Evolutionary conservation across 768 basidiomycete species (phyloP).

Genomic region (Suillus fuscotomentosus): DNA sequence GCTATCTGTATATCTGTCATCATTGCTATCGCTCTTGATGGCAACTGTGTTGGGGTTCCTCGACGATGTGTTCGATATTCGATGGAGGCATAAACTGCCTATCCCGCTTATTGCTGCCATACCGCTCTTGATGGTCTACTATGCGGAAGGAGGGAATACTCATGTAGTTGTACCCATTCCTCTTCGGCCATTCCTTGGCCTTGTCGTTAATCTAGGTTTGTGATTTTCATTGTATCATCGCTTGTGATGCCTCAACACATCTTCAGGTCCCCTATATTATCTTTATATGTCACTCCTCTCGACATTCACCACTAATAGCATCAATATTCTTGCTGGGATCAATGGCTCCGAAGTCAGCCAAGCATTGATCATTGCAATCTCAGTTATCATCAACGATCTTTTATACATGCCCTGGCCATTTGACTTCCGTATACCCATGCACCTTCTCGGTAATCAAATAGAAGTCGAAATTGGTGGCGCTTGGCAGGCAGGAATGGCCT

Average conservation of each 20-base stretch:
- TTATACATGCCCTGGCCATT: constrained; percentile 91
- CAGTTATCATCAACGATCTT: constrained; percentile 88
- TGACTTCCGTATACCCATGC: constrained; percentile 67
- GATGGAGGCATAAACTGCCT: constrained; percentile 97
- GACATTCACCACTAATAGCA: constrained; percentile 95
- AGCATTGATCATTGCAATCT: constrained; percentile 87
- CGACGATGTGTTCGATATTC: constrained; percentile 97
- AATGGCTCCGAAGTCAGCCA: constrained; percentile 96
- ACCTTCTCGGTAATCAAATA: constrained; percentile 62
- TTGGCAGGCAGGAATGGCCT: constrained; percentile 82
- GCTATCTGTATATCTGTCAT: constrained; percentile 92
- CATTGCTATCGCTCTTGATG: constrained; percentile 85
- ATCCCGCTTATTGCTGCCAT: constrained; percentile 96
- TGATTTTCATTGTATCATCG: constrained; percentile 1
- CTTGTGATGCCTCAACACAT: constrained; percentile 5
- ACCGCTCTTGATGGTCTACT: constrained; percentile 94
- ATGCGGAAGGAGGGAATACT: constrained; percentile 91
- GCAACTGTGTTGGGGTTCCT: constrained; percentile 94
- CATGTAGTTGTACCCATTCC: constrained; percentile 91
- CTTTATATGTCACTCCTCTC: constrained; percentile 95
- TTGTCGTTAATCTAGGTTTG: constrained; percentile 86
- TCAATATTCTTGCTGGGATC: constrained; percentile 97
- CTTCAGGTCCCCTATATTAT: constrained; percentile 88
- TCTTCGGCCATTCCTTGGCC: constrained; percentile 67
- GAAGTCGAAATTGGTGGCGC: constrained; percentile 77